A percentile compares a stretch with the other conserved stretches of the same genome.
Evolutionary conservation across 2,329 filamentous ascomycete genomes (phyloP).

Genomic region (Thielaviopsis musarum): DNA sequence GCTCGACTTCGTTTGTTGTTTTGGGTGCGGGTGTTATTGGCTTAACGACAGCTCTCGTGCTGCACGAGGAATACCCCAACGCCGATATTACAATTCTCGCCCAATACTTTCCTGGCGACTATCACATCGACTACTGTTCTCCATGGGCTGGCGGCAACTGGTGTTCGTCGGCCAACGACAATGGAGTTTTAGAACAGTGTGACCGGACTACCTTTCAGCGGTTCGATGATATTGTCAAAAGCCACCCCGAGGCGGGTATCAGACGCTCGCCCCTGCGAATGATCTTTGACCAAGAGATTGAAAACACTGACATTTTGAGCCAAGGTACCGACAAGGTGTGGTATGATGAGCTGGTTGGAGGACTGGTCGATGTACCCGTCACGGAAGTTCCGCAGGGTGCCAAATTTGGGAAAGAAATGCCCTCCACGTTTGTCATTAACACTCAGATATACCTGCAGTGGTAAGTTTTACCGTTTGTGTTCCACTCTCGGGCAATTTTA

Average conservation of each 20-base stretch:
- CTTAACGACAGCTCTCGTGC: constrained; percentile 42
- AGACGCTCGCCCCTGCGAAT: constrained; percentile 20
- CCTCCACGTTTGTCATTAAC: constrained; percentile 34
- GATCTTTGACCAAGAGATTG: constrained; percentile 15
- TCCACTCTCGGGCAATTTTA: background rate
- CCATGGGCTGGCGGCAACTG: constrained; percentile 63
- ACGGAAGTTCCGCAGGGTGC: constrained; percentile 20
- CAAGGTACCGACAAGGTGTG: constrained; percentile 22
- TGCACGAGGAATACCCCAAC: constrained; percentile 31
- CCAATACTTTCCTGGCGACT: constrained; percentile 75
- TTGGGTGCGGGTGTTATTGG: constrained; percentile 44
- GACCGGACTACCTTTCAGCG: constrained; percentile 14
- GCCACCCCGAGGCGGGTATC: constrained; percentile 40
- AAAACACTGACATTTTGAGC: constrained; percentile 30
- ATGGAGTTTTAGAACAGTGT: constrained; percentile 10
- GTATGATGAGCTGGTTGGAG: constrained; percentile 25
- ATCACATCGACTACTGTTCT: constrained; percentile 66
- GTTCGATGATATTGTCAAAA: constrained; percentile 11
- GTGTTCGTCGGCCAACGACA: constrained; percentile 39
- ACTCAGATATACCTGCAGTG: constrained; percentile 65
- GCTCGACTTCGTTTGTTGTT: constrained; percentile 9
- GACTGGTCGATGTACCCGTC: constrained; percentile 16
- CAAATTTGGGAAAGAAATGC: constrained; percentile 20
- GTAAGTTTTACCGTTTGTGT: constrained; percentile 17
- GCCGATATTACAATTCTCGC: constrained; percentile 43